Base-by-base conservation (phyloP, 1,139 yeast genomes). In the Kurtzmaniella natalensis region DNA sequence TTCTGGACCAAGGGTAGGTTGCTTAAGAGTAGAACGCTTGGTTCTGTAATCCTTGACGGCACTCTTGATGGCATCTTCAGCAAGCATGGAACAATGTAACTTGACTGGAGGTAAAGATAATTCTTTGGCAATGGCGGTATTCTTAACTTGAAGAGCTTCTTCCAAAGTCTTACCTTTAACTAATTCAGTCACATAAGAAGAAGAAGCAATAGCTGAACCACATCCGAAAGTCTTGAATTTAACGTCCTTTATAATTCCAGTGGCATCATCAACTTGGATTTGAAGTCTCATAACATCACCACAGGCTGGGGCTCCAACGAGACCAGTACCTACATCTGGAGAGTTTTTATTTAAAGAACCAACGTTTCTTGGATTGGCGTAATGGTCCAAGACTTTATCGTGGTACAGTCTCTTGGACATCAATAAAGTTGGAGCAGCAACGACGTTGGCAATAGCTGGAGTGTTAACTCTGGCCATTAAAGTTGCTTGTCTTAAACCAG, bases 251-350 rank as follows among this genome's bases (percentile, higher is more conserved):
- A 92, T 92, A 38, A 85, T 72, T 2, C 98, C 98, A 22, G 94
- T 80, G 37, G 76, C 81, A 49, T 88, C 97, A 48, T 81, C 81
- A 13, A 92, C 98, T 55, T 89, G 79, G 52, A 92, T 92, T 60
- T 92, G 98, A 46, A 92, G 74, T 64, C 95, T 82, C 96, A 92
- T 92, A 34, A 92, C 98, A 67, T 92, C 98, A 39, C 98, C 98
- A 68, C 98, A 92, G 1, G 98, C 98, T 37, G 98, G 98, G 0
- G 98, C 98, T 36, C 98, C 92, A 14, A 92, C 98, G 30, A 92
- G 74, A 2, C 98, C 98, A 2, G 98, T 92, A 30, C 98, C 98
- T n/a, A 92, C 97, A 46, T 80, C 76, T 17, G 61, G 52, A 41
- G 78, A 76, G 42, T 71, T 72, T 64, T 89, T 88, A 61, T 88